Base-by-base conservation (phyloP, 2,329 filamentous ascomycete species). In the Fusarium udum region DNA sequence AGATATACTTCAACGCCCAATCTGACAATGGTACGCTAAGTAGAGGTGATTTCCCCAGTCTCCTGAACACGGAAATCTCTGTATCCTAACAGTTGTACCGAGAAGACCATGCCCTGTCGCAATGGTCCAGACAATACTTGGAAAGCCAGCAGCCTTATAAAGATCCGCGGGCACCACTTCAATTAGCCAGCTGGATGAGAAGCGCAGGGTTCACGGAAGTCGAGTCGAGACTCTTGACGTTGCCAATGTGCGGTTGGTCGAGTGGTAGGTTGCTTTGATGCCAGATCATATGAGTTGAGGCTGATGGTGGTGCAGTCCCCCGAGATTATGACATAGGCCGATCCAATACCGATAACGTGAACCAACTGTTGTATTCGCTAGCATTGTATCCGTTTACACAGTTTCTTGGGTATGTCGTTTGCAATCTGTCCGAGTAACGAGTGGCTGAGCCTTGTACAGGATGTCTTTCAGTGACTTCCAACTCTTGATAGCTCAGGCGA, bases 1-100 rank as follows among this genome's bases (percentile, higher is more conserved):
- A 97, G 79, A 89, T 95, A 76, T 94, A 97, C 78, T 92, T 92
- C 80, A 94, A 94, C 73, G 91, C 93, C 32, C 95, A 97, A 80
- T 97, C 94, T 2, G 91, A 95, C 75, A 97, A 93, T 77, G 94
- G 94, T 10, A 90, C 89, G n/a, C 83, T 96, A 75, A 91, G 89
- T 16, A 87, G 91, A 57, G 86, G 90, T 87, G 78, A 80, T 86
- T 53, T 26, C 40, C 11, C 15, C 7, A 48, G 16, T 24, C 22
- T 46, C 26, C 13, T 9, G 3, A 15, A 37, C 43, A 24, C 14
- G 20, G 18, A 42, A 43, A 8, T 11, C 11, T 16, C 32, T 59
- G 65, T 78, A 36, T 51, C 72, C 36, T 52, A 22, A n/a, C 60
- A 55, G 63, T 43, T 46, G 20, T n/a, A 22, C 15, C 22, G n/a